phyloP scores from a whole-genome alignment of 2,329 filamentous ascomycete species.

The Aspergillus thermomutatus region DNA sequence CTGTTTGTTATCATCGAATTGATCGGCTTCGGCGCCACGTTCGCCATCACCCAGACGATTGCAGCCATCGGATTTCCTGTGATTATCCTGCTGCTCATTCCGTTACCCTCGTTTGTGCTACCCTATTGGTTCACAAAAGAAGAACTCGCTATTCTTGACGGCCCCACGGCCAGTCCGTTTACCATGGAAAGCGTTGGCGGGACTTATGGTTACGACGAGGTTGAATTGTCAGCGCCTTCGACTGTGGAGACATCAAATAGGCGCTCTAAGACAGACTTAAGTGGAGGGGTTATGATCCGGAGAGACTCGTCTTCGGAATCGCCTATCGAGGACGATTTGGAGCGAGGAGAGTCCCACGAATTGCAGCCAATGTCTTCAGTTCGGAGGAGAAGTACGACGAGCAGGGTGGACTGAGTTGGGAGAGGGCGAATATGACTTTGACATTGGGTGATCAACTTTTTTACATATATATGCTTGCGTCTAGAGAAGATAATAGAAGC shows the following conservation, averaged over 20 bases:
- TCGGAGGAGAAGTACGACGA: slow-evolving; percentile 28
- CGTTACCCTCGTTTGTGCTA: slow-evolving; percentile 61
- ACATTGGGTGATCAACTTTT: neutral
- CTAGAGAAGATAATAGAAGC: neutral
- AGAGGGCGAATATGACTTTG: neutral
- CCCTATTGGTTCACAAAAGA: slow-evolving; percentile 58
- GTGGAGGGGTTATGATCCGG: slow-evolving; percentile 16
- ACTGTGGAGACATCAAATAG: neutral
- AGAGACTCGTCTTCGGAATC: slow-evolving; percentile 24
- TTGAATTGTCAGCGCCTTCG: neutral
- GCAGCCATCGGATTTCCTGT: slow-evolving; percentile 78
- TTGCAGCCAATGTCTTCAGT: slow-evolving; percentile 26
- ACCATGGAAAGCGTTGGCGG: slow-evolving; percentile 75
- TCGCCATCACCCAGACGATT: slow-evolving; percentile 79
- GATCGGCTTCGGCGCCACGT: slow-evolving; percentile 70
- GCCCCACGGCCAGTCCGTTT: slow-evolving; percentile 70
- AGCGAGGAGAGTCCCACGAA: slow-evolving; percentile 41
- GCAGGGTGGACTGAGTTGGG: slow-evolving; percentile 15
- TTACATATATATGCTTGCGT: neutral
- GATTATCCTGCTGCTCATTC: slow-evolving; percentile 67
- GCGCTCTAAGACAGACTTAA: slow-evolving; percentile 7
- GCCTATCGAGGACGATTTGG: slow-evolving; percentile 37
- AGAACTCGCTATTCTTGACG: slow-evolving; percentile 64
- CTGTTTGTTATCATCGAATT: slow-evolving; percentile 67
- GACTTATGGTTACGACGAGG: slow-evolving; percentile 44